These are phyloP conservation scores for Colletotrichum coccodes DNA, from an alignment of 2,329 filamentous ascomycete genomes.

Conservation along the genomic window DNA sequence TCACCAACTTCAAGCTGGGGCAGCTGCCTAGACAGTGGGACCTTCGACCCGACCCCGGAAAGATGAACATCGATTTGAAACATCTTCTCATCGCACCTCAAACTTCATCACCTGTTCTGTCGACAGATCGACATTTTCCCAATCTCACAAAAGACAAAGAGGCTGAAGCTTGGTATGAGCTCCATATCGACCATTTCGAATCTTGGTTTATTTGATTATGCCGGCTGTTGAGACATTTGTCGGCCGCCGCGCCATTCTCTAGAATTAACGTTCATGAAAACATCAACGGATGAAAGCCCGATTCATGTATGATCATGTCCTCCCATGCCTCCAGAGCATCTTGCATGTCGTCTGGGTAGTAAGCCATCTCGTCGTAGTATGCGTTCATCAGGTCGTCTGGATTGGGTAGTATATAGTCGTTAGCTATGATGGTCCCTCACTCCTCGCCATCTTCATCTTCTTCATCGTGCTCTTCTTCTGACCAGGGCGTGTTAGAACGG, in stretches of 20 bases:
- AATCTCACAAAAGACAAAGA: too few species aligned
- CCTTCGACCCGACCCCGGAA: not conserved
- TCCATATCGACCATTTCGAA: too few species aligned
- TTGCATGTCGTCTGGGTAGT: conserved; percentile 14
- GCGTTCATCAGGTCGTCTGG: conserved; percentile 13
- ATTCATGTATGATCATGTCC: conserved; percentile 16
- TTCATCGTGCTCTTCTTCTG: not conserved
- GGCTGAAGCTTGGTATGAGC: too few species aligned
- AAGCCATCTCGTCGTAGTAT: not conserved
- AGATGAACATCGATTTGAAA: not conserved
- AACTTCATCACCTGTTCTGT: too few species aligned
- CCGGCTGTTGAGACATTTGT: too few species aligned
- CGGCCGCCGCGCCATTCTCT: too few species aligned
- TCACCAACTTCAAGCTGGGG: not conserved
- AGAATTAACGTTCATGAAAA: too few species aligned
- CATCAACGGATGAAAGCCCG: conserved; percentile 3
- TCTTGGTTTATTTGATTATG: too few species aligned
- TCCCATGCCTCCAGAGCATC: conserved; percentile 10
- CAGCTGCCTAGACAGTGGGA: not conserved
- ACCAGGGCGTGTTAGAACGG: not conserved
- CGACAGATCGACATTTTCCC: too few species aligned
- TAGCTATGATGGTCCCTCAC: not conserved
- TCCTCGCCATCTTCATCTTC: conserved; percentile 1
- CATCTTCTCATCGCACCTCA: not conserved
- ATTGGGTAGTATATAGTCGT: not conserved